Evolutionary conservation across 768 basidiomycete genomes (phyloP).

Genomic region (Hypholoma sublateritium): DNA sequence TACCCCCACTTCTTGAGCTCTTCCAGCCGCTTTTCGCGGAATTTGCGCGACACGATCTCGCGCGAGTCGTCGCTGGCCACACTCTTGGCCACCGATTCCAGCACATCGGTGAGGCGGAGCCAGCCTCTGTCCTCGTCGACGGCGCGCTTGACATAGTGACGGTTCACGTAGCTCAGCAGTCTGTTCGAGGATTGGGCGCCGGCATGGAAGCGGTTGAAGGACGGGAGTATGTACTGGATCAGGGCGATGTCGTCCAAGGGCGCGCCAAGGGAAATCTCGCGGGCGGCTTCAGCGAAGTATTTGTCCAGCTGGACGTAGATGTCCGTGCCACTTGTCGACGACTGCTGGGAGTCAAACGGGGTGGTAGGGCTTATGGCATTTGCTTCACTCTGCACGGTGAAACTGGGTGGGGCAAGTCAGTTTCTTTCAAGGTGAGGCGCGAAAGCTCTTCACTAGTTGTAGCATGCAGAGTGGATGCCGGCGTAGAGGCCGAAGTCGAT

Average conservation of each 20-base stretch:
- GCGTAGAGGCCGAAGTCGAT: slow-evolving; percentile 74
- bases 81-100: slow-evolving; percentile 58
- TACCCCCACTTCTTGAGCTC: slow-evolving; percentile 78
- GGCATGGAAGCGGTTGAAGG: slow-evolving; percentile 67
- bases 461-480: slow-evolving; percentile 79
- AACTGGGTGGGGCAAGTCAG: slow-evolving; percentile 30
- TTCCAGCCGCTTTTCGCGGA: slow-evolving; percentile 57
- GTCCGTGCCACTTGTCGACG: slow-evolving; percentile 54
- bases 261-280: slow-evolving; percentile 60
- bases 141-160: slow-evolving; percentile 74
- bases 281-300: slow-evolving; percentile 62
- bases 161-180: slow-evolving; percentile 77
- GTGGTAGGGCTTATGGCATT: slow-evolving; percentile 15
- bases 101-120: slow-evolving; percentile 65
- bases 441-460: slow-evolving; percentile 64
- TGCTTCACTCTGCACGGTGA: slow-evolving; percentile 57
- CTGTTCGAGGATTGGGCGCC: slow-evolving; percentile 70
- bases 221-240: slow-evolving; percentile 68
- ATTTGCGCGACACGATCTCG: slow-evolving; percentile 55
- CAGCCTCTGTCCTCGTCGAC: slow-evolving; percentile 80
- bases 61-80: slow-evolving; percentile 52
- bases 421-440: slow-evolving; percentile 1
- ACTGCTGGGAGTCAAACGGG: slow-evolving; percentile 10
- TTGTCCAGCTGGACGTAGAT: slow-evolving; percentile 73
- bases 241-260: slow-evolving; percentile 67